Evolutionary conservation across 139 green algal genomes (phyloP).

Genomic region (Diplosphaera chodatii): DNA sequence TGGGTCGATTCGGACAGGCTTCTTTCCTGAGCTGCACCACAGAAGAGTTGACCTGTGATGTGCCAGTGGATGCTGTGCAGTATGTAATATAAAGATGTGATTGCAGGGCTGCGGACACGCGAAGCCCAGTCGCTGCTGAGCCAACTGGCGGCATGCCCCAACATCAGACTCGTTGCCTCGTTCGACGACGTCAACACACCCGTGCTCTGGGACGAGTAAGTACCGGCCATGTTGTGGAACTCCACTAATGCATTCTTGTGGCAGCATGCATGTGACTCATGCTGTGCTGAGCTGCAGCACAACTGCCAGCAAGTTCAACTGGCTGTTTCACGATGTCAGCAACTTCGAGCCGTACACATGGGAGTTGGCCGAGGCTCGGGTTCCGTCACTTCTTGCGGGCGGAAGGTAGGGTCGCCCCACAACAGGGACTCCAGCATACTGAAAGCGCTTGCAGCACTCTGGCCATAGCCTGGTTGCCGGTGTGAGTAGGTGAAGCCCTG

Average conservation of each 20-base stretch:
- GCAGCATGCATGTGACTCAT: no score
- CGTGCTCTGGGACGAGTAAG: constrained; percentile 72
- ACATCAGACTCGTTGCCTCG: constrained; percentile 65
- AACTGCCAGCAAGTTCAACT: constrained; percentile 38
- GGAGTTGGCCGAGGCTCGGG: constrained; percentile 18
- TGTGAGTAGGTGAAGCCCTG: no score
- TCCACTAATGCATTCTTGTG: no score
- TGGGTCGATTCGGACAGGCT: no score
- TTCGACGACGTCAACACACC: constrained; percentile 76
- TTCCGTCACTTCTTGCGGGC: constrained; percentile 43
- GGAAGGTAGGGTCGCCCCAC: no score
- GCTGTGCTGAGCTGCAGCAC: not conserved
- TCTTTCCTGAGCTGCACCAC: no score
- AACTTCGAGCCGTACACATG: constrained; percentile 64
- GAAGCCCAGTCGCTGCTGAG: constrained; percentile 59
- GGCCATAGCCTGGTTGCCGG: no score
- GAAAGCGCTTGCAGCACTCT: no score
- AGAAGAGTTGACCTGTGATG: not conserved
- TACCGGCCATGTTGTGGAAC: no score
- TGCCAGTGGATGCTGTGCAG: no score
- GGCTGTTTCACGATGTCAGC: constrained; percentile 63
- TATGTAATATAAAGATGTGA: no score
- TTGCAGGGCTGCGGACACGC: constrained; percentile 36
- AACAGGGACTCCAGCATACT: no score
- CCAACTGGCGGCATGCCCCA: constrained; percentile 51